Evolutionary conservation across 176 grass and related monocot genomes (phyloP), one percentile per base, ranked within the genome.

Genomic region (Bromus sterilis): DNA sequence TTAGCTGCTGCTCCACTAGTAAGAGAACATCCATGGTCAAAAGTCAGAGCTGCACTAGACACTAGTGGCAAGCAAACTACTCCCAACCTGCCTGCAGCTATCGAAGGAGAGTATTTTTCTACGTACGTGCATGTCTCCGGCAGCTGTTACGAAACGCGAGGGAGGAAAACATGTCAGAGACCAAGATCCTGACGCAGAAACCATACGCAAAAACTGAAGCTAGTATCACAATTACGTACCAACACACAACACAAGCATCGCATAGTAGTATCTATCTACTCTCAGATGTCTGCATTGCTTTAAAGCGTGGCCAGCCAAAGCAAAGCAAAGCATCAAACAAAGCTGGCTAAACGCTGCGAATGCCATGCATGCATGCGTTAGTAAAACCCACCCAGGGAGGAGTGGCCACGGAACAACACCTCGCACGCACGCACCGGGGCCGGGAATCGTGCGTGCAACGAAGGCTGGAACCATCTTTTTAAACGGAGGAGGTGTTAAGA

Each of bases 181-280:
- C 11, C 46, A 85, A 67, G 67, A 77, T 87, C 18, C 74, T 76
- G 71, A 84, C 76, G 53, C 70, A 26, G 89, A 87, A 84, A 77
- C 63, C 77, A 86, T 56, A 53, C 0, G 55, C 23, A 13, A 11
- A 69, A 69, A 0, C 68, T 56, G 57, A 49, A 46, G 11, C 15
- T 44, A 3, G 10, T 32, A 4, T 61, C 85, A 77, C 85, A 75
- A 73, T 66, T 80, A 84, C n/a, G n/a, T n/a, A n/a, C 71, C 85
- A 72, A 84, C 37, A 24, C 48, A 43, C 66, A 13, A 36, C n/a
- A 71, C 21, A 20, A 35, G 28, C 49, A 26, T 26, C 2, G 11
- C n/a, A 34, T 7, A n/a, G n/a, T n/a, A n/a, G n/a, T n/a, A n/a
- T n/a, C n/a, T n/a, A n/a, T n/a, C n/a, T n/a, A n/a, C n/a, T n/a